A percentile compares a stretch with the other conserved stretches of the same genome.
Evolutionary conservation across 2,329 filamentous ascomycete genomes (phyloP).

Genomic region (Xylaria arbuscula): DNA sequence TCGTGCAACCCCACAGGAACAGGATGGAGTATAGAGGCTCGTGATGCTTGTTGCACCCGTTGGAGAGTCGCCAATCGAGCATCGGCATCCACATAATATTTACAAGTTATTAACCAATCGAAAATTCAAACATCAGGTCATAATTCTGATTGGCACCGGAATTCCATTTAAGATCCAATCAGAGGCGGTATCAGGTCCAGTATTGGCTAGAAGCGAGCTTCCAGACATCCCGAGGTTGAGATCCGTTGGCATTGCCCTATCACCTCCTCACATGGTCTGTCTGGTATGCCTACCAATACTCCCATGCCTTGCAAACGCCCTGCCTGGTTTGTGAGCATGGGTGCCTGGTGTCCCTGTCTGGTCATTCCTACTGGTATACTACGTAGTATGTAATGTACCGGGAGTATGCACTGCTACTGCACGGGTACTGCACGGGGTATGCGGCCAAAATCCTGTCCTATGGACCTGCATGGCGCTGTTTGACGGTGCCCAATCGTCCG

Average conservation of each 20-base stretch:
- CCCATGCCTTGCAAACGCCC: slow-evolving; percentile 40
- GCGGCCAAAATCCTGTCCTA: slow-evolving; percentile 49
- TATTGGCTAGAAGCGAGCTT: slow-evolving; percentile 11
- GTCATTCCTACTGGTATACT: not conserved
- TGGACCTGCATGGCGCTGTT: slow-evolving; percentile 43
- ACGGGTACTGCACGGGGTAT: slow-evolving; percentile 46
- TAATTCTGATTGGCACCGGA: slow-evolving; percentile 47
- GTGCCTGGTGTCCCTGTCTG: slow-evolving; percentile 32
- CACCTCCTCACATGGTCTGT: slow-evolving; percentile 42
- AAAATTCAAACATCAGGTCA: slow-evolving; percentile 36
- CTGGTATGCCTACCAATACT: slow-evolving; percentile 18
- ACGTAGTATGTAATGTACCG: not conserved
- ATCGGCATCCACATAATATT: slow-evolving; percentile 12
- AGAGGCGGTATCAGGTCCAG: slow-evolving; percentile 7
- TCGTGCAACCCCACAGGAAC: slow-evolving; percentile 42
- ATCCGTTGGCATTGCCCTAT: slow-evolving; percentile 34
- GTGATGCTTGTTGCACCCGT: slow-evolving; percentile 37
- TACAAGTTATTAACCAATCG: slow-evolving; percentile 43
- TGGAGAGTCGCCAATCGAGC: slow-evolving; percentile 28
- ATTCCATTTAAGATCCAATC: slow-evolving; percentile 31
- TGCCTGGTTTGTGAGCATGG: slow-evolving; percentile 32
- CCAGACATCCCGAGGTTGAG: slow-evolving; percentile 18
- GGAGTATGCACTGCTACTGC: slow-evolving; percentile 34
- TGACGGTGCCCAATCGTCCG: slow-evolving; percentile 33
- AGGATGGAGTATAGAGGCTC: slow-evolving; percentile 39